phyloP scores from a whole-genome alignment of 2,329 filamentous ascomycete genomes.

The Hypoxylon sp. region DNA sequence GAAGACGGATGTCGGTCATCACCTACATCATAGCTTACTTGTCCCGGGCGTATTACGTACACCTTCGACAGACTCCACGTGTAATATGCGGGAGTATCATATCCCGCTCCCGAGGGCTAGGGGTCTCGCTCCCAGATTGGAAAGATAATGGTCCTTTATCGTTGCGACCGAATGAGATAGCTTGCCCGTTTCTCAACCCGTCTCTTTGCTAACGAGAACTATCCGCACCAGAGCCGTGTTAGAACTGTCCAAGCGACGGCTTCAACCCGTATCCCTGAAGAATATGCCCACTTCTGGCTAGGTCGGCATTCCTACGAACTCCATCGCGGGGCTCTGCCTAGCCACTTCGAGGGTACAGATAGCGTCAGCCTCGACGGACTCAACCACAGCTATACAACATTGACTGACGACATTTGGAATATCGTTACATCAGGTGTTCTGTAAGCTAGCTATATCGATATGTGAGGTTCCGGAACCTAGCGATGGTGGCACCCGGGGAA shows the following conservation, averaged over 20 bases:
- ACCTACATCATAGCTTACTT: slow-evolving; percentile 42
- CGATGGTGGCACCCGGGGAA: slow-evolving; percentile 16
- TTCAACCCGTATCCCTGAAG: slow-evolving; percentile 27
- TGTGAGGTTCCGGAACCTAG: slow-evolving; percentile 10
- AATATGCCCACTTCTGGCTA: slow-evolving; percentile 36
- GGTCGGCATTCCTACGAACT: slow-evolving; percentile 34
- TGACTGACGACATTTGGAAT: slow-evolving; percentile 5
- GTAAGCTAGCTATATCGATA: slow-evolving; percentile 20
- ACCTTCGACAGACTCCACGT: slow-evolving; percentile 13
- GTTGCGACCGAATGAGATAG: slow-evolving; percentile 10
- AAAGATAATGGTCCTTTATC: neutral
- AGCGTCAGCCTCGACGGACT: slow-evolving; percentile 37
- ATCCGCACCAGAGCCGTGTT: slow-evolving; percentile 6
- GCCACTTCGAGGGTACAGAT: slow-evolving; percentile 15
- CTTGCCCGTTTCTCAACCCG: slow-evolving; percentile 7
- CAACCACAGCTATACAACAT: slow-evolving; percentile 26
- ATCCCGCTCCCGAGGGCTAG: slow-evolving; percentile 16
- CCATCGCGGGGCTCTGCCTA: slow-evolving; percentile 40
- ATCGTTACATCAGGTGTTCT: slow-evolving; percentile 28
- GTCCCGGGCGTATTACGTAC: slow-evolving; percentile 36
- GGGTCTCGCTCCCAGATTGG: neutral
- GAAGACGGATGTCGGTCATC: slow-evolving; percentile 20
- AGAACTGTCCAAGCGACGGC: slow-evolving; percentile 5
- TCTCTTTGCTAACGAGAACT: slow-evolving; percentile 12
- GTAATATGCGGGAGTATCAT: slow-evolving; percentile 21